A percentile compares a stretch with the other conserved stretches of the same genome.
phyloP scores from a whole-genome alignment of 305 asterid species.

The Fraxinus latifolia region DNA sequence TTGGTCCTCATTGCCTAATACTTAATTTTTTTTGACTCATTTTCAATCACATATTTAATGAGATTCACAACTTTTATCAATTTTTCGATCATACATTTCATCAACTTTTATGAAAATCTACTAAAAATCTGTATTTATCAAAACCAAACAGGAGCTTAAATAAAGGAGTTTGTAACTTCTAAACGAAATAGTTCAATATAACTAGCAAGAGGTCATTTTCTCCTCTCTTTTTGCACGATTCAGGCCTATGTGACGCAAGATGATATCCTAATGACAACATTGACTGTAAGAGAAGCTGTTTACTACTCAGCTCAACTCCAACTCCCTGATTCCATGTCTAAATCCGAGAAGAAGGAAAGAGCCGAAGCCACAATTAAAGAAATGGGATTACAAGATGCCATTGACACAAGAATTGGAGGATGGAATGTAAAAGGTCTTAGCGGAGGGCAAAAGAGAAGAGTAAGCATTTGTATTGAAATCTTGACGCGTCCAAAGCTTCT shows the following conservation, averaged over 20 bases:
- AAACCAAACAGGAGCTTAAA: neutral
- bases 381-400: conserved; percentile 54
- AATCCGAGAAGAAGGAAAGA: conserved; percentile 33
- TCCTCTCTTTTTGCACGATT: neutral
- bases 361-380: conserved; percentile 46
- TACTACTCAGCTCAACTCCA: conserved; percentile 56
- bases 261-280: conserved; percentile 51
- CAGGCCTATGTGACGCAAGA: conserved; percentile 85
- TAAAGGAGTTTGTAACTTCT: neutral
- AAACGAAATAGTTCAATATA: neutral
- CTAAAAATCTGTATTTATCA: neutral
- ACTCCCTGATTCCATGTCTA: conserved; percentile 47
- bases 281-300: conserved; percentile 55
- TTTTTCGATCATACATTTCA: neutral
- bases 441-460: conserved; percentile 63
- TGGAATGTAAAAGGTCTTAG: conserved; percentile 58
- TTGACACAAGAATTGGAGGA: conserved; percentile 57
- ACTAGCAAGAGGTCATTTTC: neutral
- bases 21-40: neutral
- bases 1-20: neutral
- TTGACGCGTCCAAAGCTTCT: conserved; percentile 60
- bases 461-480: conserved; percentile 66
- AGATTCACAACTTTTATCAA: neutral
- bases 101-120: too few species aligned
- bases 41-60: neutral